These are phyloP conservation scores for Pseudoneurospora amorphoporcata DNA, from an alignment of 495 filamentous ascomycete genomes.

Conservation along the genomic window DNA sequence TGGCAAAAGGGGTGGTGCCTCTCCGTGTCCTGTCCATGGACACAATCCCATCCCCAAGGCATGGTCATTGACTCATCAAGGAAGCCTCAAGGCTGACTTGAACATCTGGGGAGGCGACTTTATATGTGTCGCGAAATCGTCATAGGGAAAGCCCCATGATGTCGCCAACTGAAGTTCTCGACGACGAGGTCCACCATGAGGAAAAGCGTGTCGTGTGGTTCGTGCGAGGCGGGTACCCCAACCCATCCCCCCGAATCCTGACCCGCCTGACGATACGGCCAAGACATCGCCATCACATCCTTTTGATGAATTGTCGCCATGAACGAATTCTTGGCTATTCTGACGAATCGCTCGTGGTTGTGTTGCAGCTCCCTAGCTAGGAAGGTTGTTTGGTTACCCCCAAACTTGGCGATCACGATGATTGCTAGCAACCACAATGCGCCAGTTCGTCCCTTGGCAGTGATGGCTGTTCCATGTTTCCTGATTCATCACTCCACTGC, in stretches of 20 bases:
- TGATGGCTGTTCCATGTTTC: neutral
- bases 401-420: neutral
- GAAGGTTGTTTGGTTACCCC: neutral
- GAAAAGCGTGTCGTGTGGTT: neutral
- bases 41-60: neutral
- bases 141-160: neutral
- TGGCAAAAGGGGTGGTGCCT: neutral
- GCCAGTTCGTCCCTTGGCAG: neutral
- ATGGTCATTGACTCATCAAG: neutral
- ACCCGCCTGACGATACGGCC: neutral
- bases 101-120: neutral
- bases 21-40: neutral
- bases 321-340: neutral
- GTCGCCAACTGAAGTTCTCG: neutral
- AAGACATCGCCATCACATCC: neutral
- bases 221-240: neutral
- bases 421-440: neutral
- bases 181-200: neutral
- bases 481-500: neutral
- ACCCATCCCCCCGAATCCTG: neutral
- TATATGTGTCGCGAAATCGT: neutral
- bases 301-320: neutral
- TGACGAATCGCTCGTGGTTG: neutral
- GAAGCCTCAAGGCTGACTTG: neutral
- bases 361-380: neutral